Evolutionary conservation across 805 yeast genomes (phyloP).

Genomic region (Candida koratica): DNA sequence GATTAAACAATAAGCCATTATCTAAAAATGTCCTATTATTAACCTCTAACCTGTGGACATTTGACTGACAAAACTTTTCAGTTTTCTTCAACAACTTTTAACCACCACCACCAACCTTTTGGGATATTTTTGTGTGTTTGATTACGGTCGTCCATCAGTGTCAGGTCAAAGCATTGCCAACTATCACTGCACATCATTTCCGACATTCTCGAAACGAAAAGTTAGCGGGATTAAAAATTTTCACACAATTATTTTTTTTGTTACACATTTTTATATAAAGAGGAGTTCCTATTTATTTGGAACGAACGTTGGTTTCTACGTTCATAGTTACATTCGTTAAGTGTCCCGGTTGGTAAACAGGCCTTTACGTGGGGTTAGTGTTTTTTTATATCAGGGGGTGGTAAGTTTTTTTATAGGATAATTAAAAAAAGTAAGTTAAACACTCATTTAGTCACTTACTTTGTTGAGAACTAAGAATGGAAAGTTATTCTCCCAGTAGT

Average conservation of each 20-base stretch:
- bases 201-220: background rate
- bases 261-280: constrained; percentile 1
- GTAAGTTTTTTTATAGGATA: too few species aligned
- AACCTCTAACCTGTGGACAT: too few species aligned
- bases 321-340: too few species aligned
- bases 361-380: too few species aligned
- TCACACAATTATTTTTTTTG: constrained; percentile 1
- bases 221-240: constrained; percentile 5
- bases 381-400: too few species aligned
- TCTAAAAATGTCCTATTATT: too few species aligned
- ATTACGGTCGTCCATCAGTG: too few species aligned
- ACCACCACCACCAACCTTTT: too few species aligned
- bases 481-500: constrained; percentile 13
- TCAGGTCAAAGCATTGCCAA: too few species aligned
- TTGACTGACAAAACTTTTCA: constrained; percentile 1
- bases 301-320: too few species aligned
- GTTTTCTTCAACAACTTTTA: background rate
- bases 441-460: background rate
- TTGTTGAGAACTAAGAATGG: constrained; percentile 4
- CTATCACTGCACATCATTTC: constrained; percentile 4
- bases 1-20: constrained; percentile 4
- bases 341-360: too few species aligned
- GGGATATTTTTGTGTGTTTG: too few species aligned
- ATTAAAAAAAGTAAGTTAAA: constrained; percentile 2
- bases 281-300: background rate